A percentile compares a stretch with the other conserved stretches of the same genome.
These are phyloP conservation scores for Xylariales sp. DNA, from an alignment of 2,329 filamentous ascomycete species.

Conservation along the genomic window DNA sequence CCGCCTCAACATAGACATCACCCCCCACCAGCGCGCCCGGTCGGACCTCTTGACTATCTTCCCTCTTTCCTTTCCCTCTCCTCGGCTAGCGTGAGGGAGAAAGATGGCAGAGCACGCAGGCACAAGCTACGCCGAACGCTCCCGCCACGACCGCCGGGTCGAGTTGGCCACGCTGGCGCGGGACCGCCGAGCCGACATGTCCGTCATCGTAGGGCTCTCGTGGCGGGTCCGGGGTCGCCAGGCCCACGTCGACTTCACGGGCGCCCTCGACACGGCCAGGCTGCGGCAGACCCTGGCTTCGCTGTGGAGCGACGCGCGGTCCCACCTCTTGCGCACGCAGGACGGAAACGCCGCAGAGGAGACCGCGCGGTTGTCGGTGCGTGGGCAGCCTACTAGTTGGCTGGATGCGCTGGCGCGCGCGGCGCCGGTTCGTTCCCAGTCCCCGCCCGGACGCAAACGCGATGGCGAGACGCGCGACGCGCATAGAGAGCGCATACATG, in stretches of 20 bases:
- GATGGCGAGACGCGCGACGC: not conserved
- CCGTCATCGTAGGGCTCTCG: conserved; percentile 41
- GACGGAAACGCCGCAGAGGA: not conserved
- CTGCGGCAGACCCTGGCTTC: not conserved
- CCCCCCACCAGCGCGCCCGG: not conserved
- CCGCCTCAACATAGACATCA: not conserved
- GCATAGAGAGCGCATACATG: not conserved
- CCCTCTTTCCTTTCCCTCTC: not conserved
- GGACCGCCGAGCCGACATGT: conserved; percentile 35
- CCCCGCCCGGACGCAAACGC: not conserved
- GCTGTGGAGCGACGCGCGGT: not conserved
- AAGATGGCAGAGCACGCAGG: conserved; percentile 14
- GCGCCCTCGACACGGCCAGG: conserved; percentile 36
- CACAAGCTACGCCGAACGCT: conserved; percentile 17
- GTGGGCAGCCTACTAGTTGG: not conserved
- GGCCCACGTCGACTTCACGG: conserved; percentile 42
- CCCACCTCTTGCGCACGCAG: not conserved
- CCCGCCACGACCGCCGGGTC: conserved; percentile 35
- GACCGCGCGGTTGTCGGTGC: not conserved
- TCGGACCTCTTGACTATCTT: not conserved
- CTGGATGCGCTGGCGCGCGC: conserved; percentile 21
- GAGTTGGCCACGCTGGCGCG: conserved; percentile 36
- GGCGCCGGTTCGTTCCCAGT: conserved; percentile 23
- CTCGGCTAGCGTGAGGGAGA: not conserved
- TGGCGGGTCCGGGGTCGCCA: conserved; percentile 32